phyloP scores from a whole-genome alignment of 441 rosid genomes.

The Biscutella auriculata region DNA sequence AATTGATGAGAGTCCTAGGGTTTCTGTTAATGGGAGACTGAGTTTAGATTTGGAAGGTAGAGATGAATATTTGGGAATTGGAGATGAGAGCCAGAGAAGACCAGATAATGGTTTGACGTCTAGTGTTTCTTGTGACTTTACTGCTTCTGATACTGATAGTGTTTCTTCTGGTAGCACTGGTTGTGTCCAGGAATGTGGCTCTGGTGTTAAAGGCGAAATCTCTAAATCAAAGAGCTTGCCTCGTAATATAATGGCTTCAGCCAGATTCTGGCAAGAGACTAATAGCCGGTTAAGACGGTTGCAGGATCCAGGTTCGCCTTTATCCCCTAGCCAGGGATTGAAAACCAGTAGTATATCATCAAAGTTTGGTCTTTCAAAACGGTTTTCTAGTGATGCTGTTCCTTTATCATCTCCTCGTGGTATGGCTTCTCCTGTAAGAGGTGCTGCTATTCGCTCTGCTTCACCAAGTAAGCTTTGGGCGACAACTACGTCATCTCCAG shows the following conservation, averaged over 20 bases:
- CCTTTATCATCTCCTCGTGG: constrained; percentile 38
- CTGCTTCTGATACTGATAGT: constrained; percentile 51
- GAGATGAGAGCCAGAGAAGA: constrained; percentile 23
- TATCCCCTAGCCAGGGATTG: constrained; percentile 35
- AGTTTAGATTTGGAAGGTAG: constrained; percentile 35
- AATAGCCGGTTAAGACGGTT: constrained; percentile 55
- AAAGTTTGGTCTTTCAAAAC: constrained; percentile 42
- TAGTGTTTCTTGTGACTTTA: constrained; percentile 27
- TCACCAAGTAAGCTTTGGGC: constrained; percentile 61
- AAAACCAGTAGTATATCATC: constrained; percentile 29
- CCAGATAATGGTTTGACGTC: constrained; percentile 19
- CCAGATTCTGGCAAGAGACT: constrained; percentile 71
- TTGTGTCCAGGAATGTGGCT: constrained; percentile 41
- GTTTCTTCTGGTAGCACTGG: constrained; percentile 52
- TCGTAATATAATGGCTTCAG: constrained; percentile 34
- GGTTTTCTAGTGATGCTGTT: constrained; percentile 38
- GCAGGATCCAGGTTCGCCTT: constrained; percentile 55
- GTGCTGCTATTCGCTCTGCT: constrained; percentile 33
- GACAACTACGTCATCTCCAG: constrained; percentile 31
- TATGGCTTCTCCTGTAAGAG: constrained; percentile 44
- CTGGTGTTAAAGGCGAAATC: constrained; percentile 15
- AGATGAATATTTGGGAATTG: constrained; percentile 13
- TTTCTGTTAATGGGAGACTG: constrained; percentile 34
- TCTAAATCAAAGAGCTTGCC: constrained; percentile 31
- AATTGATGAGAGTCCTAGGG: constrained; percentile 35